Conservation (phyloP, 805 yeast species). For the Cyberlindnera galapagoensis region DNA sequence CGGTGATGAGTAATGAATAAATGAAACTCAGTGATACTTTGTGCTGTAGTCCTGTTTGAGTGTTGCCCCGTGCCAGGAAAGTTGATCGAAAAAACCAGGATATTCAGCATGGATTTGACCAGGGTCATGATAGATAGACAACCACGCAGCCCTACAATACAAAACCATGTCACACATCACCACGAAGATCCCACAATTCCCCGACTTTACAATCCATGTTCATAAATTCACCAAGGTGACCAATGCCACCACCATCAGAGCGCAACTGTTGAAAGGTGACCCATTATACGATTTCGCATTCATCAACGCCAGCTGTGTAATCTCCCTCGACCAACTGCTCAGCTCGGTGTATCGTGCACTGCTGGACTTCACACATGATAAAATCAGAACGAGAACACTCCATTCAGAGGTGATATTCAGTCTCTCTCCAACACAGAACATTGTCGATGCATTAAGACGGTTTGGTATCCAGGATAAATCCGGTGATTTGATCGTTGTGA, state of each 20-base stretch:
- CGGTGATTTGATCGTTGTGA: constrained; percentile 42
- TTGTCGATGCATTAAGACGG: constrained; percentile 60
- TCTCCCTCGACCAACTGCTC: constrained; percentile 56
- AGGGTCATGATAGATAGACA: no score
- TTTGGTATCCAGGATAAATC: constrained; percentile 60
- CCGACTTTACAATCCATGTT: constrained; percentile 30
- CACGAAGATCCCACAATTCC: constrained; percentile 42
- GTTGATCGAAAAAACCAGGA: no score
- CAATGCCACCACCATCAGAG: constrained; percentile 39
- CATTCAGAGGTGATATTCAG: constrained; percentile 69
- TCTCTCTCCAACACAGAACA: constrained; percentile 64
- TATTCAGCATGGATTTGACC: no score
- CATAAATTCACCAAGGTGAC: constrained; percentile 41
- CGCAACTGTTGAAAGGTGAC: constrained; percentile 38
- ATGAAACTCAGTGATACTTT: no score
- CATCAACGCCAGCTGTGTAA: constrained; percentile 50
- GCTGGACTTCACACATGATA: constrained; percentile 39
- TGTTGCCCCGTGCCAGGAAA: no score
- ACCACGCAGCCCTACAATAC: no score
- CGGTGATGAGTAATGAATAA: no score
- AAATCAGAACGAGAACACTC: constrained; percentile 53
- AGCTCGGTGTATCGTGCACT: constrained; percentile 58
- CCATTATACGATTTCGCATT: constrained; percentile 53
- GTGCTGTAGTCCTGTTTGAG: no score
- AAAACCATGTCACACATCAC: constrained; percentile 5